A percentile compares a stretch with the other conserved stretches of the same genome.
Conservation (phyloP, 768 basidiomycete species). For the Mycena polygramma region DNA sequence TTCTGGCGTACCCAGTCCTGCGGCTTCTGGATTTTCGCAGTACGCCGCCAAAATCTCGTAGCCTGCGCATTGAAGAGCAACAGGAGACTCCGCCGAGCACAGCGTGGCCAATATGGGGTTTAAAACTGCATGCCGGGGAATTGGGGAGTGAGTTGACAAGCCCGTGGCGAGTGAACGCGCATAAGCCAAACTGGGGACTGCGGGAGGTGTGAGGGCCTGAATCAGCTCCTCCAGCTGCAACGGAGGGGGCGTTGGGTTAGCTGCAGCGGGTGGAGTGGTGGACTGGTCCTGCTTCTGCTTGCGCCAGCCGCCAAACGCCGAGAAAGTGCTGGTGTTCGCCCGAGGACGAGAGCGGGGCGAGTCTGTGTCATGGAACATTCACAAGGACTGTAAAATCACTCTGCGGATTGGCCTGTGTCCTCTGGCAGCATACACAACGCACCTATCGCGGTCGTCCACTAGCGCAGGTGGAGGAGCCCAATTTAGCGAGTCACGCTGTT, state of each 20-base stretch:
- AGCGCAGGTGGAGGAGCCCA: constrained; percentile 18
- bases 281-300: constrained; percentile 43
- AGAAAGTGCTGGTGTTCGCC: constrained; percentile 58
- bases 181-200: constrained; percentile 75
- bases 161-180: constrained; percentile 70
- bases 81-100: constrained; percentile 67
- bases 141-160: constrained; percentile 65
- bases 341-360: constrained; percentile 51
- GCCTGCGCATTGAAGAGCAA: constrained; percentile 73
- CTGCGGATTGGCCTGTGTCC: constrained; percentile 1
- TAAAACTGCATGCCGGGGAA: constrained; percentile 66
- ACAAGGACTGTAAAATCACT: constrained; percentile 21
- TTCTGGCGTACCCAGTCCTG: constrained; percentile 65
- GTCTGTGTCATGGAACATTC: constrained; percentile 46
- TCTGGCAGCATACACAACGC: constrained; percentile 10
- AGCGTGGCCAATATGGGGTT: constrained; percentile 72
- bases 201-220: constrained; percentile 62
- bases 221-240: constrained; percentile 57
- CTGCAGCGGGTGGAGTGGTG: constrained; percentile 38
- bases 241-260: constrained; percentile 46
- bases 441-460: constrained; percentile 24
- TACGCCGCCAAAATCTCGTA: constrained; percentile 81
- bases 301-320: constrained; percentile 55
- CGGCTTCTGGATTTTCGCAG: constrained; percentile 69
- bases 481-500: constrained; percentile 6